Conservation (phyloP, 1,284 basidiomycete species). For the Apiotrichum gracile region DNA sequence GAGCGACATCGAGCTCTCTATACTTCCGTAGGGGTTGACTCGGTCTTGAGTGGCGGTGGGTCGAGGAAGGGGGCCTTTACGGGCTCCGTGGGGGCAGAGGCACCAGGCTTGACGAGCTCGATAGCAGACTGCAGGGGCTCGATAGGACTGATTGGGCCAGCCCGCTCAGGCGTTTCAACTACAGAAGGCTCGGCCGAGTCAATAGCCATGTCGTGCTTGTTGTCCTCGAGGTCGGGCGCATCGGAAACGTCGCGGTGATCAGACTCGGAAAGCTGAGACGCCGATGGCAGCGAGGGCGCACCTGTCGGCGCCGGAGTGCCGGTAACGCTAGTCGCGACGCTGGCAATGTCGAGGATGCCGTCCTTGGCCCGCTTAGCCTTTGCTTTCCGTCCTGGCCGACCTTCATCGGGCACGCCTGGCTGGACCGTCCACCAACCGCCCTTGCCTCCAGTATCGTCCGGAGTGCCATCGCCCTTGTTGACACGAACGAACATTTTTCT, state of each 20-base stretch:
- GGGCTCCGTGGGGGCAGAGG: too few species aligned
- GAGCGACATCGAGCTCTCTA: neutral
- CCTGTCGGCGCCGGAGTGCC: neutral
- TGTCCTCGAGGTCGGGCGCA: neutral
- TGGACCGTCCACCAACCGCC: conserved; percentile 48
- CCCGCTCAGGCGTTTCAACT: too few species aligned
- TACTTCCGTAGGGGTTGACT: neutral
- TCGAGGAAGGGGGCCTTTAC: neutral
- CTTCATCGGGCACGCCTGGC: conserved; percentile 44
- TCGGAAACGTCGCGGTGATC: neutral
- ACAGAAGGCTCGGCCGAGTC: too few species aligned
- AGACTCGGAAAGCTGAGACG: neutral
- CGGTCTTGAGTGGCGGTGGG: too few species aligned
- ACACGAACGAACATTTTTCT: conserved; percentile 49
- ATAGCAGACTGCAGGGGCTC: too few species aligned
- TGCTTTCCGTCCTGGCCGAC: conserved; percentile 43
- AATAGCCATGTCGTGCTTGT: neutral
- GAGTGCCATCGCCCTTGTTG: conserved; percentile 40
- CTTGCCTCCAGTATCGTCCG: conserved; percentile 43
- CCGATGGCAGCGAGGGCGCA: neutral
- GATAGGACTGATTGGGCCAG: too few species aligned
- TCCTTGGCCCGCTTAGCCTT: conserved; percentile 27
- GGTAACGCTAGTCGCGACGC: neutral
- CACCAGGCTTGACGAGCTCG: too few species aligned
- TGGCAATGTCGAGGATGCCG: neutral